phyloP scores from a whole-genome alignment of 257 asterid species.

The Ocimum tenuiflorum region DNA sequence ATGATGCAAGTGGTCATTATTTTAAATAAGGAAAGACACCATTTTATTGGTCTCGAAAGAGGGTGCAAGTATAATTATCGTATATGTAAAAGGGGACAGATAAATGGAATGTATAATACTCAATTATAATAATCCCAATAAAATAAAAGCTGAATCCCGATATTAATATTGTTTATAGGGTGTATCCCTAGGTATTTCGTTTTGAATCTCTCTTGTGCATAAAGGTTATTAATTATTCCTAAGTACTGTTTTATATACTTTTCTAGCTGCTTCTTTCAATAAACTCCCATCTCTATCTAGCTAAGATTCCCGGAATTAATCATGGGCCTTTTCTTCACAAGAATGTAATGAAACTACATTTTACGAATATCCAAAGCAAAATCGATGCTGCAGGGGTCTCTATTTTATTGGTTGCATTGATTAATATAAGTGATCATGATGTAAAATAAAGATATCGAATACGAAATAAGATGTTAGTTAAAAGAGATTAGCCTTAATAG shows the following conservation, averaged over 20 bases:
- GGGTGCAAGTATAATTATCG: conserved; percentile 23
- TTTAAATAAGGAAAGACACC: background rate
- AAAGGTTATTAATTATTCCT: background rate
- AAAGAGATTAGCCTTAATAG: background rate
- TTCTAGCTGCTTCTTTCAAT: background rate
- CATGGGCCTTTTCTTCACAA: background rate
- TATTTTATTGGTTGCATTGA: no score
- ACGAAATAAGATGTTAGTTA: background rate
- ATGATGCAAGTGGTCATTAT: background rate
- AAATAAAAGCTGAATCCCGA: conserved; percentile 7
- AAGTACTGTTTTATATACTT: background rate
- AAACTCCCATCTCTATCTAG: background rate
- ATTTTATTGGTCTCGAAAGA: conserved; percentile 6
- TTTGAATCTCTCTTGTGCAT: background rate
- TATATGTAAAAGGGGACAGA: conserved; percentile 14
- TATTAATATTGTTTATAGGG: conserved; percentile 7
- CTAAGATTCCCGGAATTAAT: background rate
- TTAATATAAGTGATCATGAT: no score
- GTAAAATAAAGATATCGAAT: no score
- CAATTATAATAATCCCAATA: background rate
- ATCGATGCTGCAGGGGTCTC: background rate
- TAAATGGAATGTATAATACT: background rate
- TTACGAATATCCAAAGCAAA: background rate
- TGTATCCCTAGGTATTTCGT: conserved; percentile 14
- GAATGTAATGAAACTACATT: background rate